Conservation (phyloP, 139 green algal species). For the Microglena sp. region DNA sequence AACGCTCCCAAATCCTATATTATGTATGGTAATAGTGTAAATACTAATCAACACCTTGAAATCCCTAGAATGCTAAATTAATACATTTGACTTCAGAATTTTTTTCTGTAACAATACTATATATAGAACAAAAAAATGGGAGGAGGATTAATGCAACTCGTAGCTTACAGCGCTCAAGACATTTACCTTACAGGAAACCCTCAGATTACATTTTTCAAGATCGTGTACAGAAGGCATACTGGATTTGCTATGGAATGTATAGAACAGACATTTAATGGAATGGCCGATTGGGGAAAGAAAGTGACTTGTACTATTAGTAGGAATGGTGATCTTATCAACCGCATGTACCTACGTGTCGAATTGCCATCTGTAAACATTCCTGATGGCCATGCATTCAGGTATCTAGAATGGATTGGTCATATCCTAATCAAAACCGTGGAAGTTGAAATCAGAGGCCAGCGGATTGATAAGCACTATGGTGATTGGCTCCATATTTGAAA, state of each 20-base stretch:
- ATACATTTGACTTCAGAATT: no score
- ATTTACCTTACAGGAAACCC: constrained; percentile 16
- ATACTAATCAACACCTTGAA: no score
- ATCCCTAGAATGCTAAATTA: no score
- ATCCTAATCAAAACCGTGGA: constrained; percentile 16
- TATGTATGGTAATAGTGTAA: no score
- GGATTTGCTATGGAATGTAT: constrained; percentile 16
- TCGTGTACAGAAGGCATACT: constrained; percentile 15
- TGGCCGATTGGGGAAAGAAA: constrained; percentile 2
- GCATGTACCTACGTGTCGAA: constrained; percentile 7
- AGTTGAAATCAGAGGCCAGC: constrained; percentile 22
- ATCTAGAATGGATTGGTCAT: constrained; percentile 11
- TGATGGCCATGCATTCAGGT: background rate
- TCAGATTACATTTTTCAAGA: constrained; percentile 22
- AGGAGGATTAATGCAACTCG: constrained; percentile 26
- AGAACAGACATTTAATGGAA: constrained; percentile 15
- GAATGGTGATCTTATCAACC: constrained; percentile 12
- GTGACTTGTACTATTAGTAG: constrained; percentile 11
- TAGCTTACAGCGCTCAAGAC: constrained; percentile 17
- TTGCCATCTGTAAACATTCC: constrained; percentile 8
- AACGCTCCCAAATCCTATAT: no score
- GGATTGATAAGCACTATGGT: constrained; percentile 18
- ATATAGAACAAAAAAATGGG: no score
- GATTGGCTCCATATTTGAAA: constrained; percentile 18
- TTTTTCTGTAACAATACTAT: no score